These are phyloP conservation scores for Chlorophyllum brunneum DNA, from an alignment of 768 basidiomycete genomes.

Conservation along the genomic window DNA sequence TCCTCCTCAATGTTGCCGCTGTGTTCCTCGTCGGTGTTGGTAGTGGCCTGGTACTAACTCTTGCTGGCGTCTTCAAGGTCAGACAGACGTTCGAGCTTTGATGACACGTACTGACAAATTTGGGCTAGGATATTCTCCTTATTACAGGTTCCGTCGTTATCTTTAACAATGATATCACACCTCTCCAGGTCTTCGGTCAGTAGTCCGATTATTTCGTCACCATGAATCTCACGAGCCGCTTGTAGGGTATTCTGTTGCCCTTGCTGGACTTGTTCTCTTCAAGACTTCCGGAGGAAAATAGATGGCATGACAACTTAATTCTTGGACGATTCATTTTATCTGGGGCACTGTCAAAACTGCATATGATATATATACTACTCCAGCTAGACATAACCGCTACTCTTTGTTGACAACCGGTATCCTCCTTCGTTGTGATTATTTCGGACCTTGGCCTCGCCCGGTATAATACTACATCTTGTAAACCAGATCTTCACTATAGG, in stretches of 20 bases:
- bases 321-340: not conserved
- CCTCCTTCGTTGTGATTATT: too few relatives aligned
- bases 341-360: too few relatives aligned
- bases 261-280: constrained; percentile 81
- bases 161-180: constrained; percentile 77
- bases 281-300: constrained; percentile 71
- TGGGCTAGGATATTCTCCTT: constrained; percentile 80
- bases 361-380: too few relatives aligned
- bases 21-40: constrained; percentile 91
- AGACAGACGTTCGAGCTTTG: constrained; percentile 15
- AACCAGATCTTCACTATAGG: too few relatives aligned
- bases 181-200: constrained; percentile 79
- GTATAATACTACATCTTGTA: too few relatives aligned
- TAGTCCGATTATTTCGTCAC: constrained; percentile 4
- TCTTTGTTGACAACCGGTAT: too few relatives aligned
- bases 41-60: constrained; percentile 83
- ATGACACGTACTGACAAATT: not conserved
- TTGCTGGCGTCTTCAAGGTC: constrained; percentile 93
- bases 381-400: too few relatives aligned
- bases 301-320: not conserved
- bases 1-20: constrained; percentile 87
- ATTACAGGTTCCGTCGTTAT: constrained; percentile 87
- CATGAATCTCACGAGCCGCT: not conserved
- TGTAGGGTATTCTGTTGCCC: constrained; percentile 82
- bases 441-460: too few relatives aligned